Conservation (phyloP, 1,284 basidiomycete species). For the Apiotrichum porosum region DNA sequence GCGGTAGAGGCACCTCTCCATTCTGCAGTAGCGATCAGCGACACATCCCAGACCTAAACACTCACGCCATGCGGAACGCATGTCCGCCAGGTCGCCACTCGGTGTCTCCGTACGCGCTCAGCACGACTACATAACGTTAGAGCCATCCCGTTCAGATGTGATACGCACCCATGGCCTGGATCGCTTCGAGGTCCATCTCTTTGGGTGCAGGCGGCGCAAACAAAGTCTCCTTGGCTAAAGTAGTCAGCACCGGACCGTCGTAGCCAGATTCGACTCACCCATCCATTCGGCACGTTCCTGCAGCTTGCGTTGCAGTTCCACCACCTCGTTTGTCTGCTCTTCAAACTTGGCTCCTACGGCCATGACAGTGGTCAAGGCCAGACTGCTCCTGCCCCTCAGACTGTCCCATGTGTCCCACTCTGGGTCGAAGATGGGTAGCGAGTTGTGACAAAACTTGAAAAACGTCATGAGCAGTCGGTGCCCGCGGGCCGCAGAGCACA, state of each 20-base stretch:
- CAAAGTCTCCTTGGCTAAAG: conserved; percentile 60
- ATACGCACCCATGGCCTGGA: conserved; percentile 64
- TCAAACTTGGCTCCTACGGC: conserved; percentile 78
- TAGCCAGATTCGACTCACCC: background rate
- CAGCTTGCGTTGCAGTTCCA: conserved; percentile 27
- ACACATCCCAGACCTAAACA: no score
- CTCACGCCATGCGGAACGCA: conserved; percentile 72
- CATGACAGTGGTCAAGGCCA: conserved; percentile 62
- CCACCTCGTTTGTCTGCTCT: conserved; percentile 49
- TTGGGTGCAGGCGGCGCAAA: conserved; percentile 69
- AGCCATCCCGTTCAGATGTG: no score
- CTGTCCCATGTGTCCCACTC: conserved; percentile 67
- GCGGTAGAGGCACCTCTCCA: conserved; percentile 81
- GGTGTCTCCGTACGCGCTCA: conserved; percentile 37
- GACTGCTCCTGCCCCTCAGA: conserved; percentile 29
- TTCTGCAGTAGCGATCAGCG: no score
- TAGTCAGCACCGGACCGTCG: no score
- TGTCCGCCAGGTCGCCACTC: conserved; percentile 52
- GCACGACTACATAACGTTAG: conserved; percentile 21
- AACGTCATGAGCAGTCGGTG: conserved; percentile 67
- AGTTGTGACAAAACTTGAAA: conserved; percentile 76
- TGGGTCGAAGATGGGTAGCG: conserved; percentile 75
- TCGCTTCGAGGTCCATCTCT: conserved; percentile 57
- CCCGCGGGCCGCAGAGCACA: conserved; percentile 69
- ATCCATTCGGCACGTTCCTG: conserved; percentile 74